phyloP scores from a whole-genome alignment of 129 eudicot genomes.

The Escallonia rubra region DNA sequence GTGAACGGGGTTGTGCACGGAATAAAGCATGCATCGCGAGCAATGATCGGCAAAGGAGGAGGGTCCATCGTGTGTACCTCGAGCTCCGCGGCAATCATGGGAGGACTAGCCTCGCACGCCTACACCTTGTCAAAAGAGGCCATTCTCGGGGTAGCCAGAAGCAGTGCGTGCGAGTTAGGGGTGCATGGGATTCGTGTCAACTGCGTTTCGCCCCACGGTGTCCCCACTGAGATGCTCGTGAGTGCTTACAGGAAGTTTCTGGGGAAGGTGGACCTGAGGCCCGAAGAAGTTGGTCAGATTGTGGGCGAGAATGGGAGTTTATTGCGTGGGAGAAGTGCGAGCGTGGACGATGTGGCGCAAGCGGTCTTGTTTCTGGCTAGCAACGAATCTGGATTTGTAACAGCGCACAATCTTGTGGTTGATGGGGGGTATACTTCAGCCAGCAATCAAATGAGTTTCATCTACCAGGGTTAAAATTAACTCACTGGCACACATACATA shows the following conservation, averaged over 20 bases:
- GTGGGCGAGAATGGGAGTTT: conserved; percentile 48
- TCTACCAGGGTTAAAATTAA: conserved; percentile 30
- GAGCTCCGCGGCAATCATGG: conserved; percentile 82
- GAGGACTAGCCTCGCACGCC: conserved; percentile 77
- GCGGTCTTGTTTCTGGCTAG: conserved; percentile 77
- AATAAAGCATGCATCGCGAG: conserved; percentile 76
- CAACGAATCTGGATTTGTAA: conserved; percentile 69
- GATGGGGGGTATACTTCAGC: conserved; percentile 87
- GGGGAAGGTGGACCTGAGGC: conserved; percentile 22
- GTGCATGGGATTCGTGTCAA: conserved; percentile 78
- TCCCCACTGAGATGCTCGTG: conserved; percentile 86
- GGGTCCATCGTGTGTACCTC: conserved; percentile 80
- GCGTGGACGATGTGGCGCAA: conserved; percentile 63
- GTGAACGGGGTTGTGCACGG: conserved; percentile 68
- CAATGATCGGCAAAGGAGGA: conserved; percentile 52
- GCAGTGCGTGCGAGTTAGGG: conserved; percentile 72
- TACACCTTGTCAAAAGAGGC: conserved; percentile 86
- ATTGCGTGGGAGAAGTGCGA: conserved; percentile 59
- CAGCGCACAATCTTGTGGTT: conserved; percentile 77
- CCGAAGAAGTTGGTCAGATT: conserved; percentile 40
- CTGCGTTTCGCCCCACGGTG: conserved; percentile 84
- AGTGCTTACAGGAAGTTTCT: conserved; percentile 38
- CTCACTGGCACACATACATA: too few species aligned
- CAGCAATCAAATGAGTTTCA: conserved; percentile 31
- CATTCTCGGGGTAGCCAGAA: conserved; percentile 60